phyloP scores from a whole-genome alignment of 1,284 basidiomycete genomes.

The Melampsora americana region DNA sequence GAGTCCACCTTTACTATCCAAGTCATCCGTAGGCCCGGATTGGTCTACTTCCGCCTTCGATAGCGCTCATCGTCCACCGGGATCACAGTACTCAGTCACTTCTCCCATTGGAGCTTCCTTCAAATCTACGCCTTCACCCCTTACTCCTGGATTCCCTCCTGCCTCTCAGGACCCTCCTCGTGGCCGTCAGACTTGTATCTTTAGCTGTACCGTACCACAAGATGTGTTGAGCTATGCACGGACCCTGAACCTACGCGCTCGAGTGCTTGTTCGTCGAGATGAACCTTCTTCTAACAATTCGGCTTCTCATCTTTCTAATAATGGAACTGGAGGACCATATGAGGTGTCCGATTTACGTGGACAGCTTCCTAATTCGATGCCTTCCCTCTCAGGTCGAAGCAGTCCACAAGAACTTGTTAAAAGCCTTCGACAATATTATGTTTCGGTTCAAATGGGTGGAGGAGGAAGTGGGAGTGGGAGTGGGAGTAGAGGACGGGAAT shows the following conservation, averaged over 20 bases:
- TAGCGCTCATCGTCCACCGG: no score
- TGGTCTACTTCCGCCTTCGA: background rate
- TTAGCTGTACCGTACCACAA: constrained; percentile 89
- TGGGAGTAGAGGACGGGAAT: background rate
- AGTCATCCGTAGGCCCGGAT: constrained; percentile 54
- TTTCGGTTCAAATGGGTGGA: no score
- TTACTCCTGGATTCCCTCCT: background rate
- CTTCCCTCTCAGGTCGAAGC: no score
- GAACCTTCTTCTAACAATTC: background rate
- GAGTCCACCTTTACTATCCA: constrained; percentile 59
- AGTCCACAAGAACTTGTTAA: no score
- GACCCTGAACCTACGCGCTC: constrained; percentile 19
- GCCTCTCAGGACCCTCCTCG: background rate
- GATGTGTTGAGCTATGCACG: constrained; percentile 75
- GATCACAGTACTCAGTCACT: background rate
- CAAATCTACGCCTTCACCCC: background rate
- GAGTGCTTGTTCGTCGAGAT: constrained; percentile 32
- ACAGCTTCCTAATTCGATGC: no score
- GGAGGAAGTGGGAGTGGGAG: no score
- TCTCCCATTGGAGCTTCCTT: background rate
- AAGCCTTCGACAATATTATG: no score
- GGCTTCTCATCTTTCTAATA: no score
- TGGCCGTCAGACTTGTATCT: constrained; percentile 82
- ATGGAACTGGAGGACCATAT: no score
- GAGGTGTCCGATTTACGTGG: no score